These are phyloP conservation scores for Pelargonium fulgidum DNA, from an alignment of 441 rosid genomes.

Conservation along the genomic window DNA sequence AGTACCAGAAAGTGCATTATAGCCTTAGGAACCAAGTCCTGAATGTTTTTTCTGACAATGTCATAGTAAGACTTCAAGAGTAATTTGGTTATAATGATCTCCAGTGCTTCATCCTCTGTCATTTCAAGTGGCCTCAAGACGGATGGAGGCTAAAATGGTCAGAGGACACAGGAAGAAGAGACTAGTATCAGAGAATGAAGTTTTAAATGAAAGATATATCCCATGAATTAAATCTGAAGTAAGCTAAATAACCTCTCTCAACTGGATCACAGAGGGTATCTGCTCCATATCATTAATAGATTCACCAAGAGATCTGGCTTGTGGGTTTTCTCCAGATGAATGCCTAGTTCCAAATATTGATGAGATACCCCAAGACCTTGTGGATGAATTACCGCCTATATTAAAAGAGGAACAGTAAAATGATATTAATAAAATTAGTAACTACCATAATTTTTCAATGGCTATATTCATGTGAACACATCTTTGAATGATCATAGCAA, in stretches of 20 bases:
- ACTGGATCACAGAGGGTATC: slow-evolving; percentile 29
- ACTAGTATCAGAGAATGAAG: slow-evolving; percentile 9
- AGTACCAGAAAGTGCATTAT: slow-evolving; percentile 43
- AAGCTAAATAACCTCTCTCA: slow-evolving; percentile 33
- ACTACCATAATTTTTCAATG: not conserved
- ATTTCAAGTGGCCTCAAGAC: slow-evolving; percentile 31
- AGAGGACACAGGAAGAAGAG: slow-evolving; percentile 15
- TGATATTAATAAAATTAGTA: slow-evolving; percentile 1
- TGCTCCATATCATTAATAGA: slow-evolving; percentile 23
- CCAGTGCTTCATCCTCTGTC: slow-evolving; percentile 29
- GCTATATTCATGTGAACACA: not conserved
- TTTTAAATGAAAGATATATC: slow-evolving; percentile 4
- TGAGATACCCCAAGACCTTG: slow-evolving; percentile 36
- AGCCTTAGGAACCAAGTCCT: slow-evolving; percentile 39
- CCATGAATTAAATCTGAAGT: slow-evolving; percentile 7
- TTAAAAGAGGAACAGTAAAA: slow-evolving; percentile 9
- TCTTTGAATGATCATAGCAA: slow-evolving; percentile 21
- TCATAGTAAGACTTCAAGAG: slow-evolving; percentile 36
- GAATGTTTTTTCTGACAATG: slow-evolving; percentile 34
- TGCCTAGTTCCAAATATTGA: slow-evolving; percentile 38
- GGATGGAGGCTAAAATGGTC: slow-evolving; percentile 36
- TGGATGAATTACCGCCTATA: slow-evolving; percentile 25
- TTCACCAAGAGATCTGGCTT: slow-evolving; percentile 22
- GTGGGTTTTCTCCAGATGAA: slow-evolving; percentile 25
- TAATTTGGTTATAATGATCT: slow-evolving; percentile 30